Percentiles rank a stretch among this genome's conserved stretches.
Evolutionary conservation across 2,329 filamentous ascomycete species (phyloP).

Genomic region (Fusarium mundagurra): DNA sequence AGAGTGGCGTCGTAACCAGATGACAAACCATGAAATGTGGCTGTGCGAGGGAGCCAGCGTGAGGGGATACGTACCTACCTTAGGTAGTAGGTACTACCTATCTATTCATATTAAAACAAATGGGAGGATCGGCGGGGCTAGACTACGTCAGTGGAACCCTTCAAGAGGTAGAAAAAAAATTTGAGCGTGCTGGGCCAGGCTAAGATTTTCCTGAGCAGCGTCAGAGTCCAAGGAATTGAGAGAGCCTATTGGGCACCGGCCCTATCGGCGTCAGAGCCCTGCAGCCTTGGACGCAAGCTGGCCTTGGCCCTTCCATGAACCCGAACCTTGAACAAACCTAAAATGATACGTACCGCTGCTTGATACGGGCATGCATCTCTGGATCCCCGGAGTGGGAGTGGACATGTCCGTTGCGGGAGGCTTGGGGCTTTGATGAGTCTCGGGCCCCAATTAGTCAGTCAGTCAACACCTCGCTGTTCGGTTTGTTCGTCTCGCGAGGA

Average conservation of each 20-base stretch:
- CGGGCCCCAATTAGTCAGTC: background rate
- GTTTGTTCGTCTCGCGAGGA: conserved; percentile 7
- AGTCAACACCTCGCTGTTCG: conserved; percentile 7
- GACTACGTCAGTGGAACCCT: conserved; percentile 41
- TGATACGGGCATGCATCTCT: conserved; percentile 2
- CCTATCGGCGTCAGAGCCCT: conserved; percentile 31
- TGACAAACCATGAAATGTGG: conserved; percentile 39
- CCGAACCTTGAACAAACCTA: conserved; percentile 2
- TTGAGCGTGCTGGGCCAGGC: conserved; percentile 27
- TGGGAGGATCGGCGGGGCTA: conserved; percentile 34
- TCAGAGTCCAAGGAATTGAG: conserved; percentile 31
- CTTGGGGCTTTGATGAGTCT: conserved; percentile 14
- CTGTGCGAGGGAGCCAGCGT: conserved; percentile 27
- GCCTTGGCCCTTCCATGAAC: conserved; percentile 24
- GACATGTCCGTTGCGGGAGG: conserved; percentile 26
- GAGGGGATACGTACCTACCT: conserved; percentile 16
- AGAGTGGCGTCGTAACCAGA: conserved; percentile 17
- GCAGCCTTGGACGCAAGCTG: conserved; percentile 17
- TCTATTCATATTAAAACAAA: background rate
- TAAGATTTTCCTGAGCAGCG: conserved; percentile 33
- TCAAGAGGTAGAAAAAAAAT: conserved; percentile 28
- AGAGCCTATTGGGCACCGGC: conserved; percentile 28
- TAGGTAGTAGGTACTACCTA: too few relatives aligned
- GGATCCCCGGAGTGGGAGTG: conserved; percentile 19
- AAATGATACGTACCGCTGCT: conserved; percentile 19